phyloP scores from a whole-genome alignment of 148 eudicot genomes.

The Amaranthus palmeri region DNA sequence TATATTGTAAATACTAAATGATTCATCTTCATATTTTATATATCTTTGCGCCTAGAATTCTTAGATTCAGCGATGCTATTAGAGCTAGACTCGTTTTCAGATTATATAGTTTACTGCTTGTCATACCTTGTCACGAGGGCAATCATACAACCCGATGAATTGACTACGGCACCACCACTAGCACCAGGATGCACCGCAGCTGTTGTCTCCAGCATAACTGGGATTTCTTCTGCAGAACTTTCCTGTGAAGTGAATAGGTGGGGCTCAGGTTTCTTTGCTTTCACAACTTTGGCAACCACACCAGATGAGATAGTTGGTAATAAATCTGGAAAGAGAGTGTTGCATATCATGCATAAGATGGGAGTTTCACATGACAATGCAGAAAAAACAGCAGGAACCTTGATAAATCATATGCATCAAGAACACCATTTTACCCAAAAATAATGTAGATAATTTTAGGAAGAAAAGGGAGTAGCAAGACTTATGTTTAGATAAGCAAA shows the following conservation, averaged over 20 bases:
- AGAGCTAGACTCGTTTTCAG: neutral
- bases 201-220: conserved; percentile 94
- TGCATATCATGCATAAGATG: conserved; percentile 4
- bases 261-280: conserved; percentile 33
- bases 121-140: conserved; percentile 92
- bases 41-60: no score
- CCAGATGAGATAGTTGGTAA: conserved; percentile 77
- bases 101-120: conserved; percentile 9
- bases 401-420: neutral
- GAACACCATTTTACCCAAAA: neutral
- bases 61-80: neutral
- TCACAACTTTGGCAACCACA: conserved; percentile 81
- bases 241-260: conserved; percentile 15
- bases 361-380: neutral
- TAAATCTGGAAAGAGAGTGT: conserved; percentile 40
- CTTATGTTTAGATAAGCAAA: neutral
- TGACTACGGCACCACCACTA: conserved; percentile 90
- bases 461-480: neutral
- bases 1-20: neutral
- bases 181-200: conserved; percentile 99
- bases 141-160: conserved; percentile 75
- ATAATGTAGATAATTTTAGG: neutral
- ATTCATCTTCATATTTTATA: no score
- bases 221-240: conserved; percentile 30
- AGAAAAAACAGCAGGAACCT: neutral